Conservation (phyloP, 805 yeast genomes). For the Teunomyces atbi region DNA sequence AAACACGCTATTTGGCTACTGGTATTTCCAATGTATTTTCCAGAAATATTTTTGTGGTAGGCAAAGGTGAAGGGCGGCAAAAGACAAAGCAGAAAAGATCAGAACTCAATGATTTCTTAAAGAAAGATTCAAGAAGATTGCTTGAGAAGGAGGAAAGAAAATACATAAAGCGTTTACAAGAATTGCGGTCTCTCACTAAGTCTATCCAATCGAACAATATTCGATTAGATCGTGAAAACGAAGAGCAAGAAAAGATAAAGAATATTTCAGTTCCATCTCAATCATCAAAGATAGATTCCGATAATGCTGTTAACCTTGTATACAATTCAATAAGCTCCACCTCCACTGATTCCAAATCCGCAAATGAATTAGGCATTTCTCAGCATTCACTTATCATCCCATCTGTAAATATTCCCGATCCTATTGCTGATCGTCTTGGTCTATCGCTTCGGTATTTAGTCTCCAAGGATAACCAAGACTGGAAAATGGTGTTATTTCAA, state of each 20-base stretch:
- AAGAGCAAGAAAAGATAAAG: slow-evolving; percentile 14
- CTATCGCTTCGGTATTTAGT: slow-evolving; percentile 40
- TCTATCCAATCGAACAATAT: slow-evolving; percentile 1
- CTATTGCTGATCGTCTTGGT: slow-evolving; percentile 36
- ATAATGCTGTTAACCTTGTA: slow-evolving; percentile 6
- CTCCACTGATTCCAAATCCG: not conserved
- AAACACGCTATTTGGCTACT: not conserved
- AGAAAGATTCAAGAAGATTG: slow-evolving; percentile 21
- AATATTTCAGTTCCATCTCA: slow-evolving; percentile 15
- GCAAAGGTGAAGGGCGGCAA: not conserved
- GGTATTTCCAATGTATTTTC: not conserved
- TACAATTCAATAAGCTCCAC: slow-evolving; percentile 10
- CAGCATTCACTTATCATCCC: slow-evolving; percentile 15
- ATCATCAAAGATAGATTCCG: slow-evolving; percentile 14
- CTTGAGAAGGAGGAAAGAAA: slow-evolving; percentile 20
- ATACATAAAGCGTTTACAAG: slow-evolving; percentile 22
- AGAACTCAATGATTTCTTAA: slow-evolving; percentile 8
- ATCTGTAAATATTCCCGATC: slow-evolving; percentile 31
- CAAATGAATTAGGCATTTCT: slow-evolving; percentile 11
- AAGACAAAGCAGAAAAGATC: not conserved
- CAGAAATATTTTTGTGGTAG: slow-evolving; percentile 3
- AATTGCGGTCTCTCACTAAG: slow-evolving; percentile 27
- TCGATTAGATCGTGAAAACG: slow-evolving; percentile 10
- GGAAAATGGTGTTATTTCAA: slow-evolving; percentile 46
- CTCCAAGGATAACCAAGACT: slow-evolving; percentile 40